Conservation (phyloP, 805 yeast species). For the Sugiyamaella boreocaroliniensis region DNA sequence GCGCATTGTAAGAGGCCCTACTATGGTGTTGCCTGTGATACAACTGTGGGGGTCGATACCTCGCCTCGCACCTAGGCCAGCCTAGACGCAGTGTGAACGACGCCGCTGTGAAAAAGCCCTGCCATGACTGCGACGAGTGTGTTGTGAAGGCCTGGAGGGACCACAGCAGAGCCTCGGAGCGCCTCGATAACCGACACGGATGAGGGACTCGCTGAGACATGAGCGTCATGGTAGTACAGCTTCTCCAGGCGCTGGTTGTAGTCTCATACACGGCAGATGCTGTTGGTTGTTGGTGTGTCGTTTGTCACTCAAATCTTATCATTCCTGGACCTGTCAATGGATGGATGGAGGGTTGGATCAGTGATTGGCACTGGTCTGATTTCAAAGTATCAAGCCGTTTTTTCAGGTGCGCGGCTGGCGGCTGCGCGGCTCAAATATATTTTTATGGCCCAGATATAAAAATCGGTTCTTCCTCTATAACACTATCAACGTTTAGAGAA, state of each 20-base stretch:
- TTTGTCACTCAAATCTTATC: too few relatives aligned
- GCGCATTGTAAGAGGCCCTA: too few relatives aligned
- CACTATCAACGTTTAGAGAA: too few relatives aligned
- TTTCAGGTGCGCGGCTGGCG: not conserved
- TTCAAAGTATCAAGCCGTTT: not conserved
- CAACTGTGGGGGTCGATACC: not conserved
- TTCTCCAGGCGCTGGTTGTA: not conserved
- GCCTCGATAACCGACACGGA: not conserved
- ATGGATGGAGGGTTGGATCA: too few relatives aligned
- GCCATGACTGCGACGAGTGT: not conserved
- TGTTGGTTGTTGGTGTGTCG: too few relatives aligned
- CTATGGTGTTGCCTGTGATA: not conserved
- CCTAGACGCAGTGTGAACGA: not conserved
- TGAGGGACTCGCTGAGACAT: not conserved
- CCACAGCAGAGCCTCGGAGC: constrained; percentile 5
- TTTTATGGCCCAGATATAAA: too few relatives aligned
- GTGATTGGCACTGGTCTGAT: not conserved
- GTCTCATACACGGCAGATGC: too few relatives aligned
- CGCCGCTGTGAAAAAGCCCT: not conserved
- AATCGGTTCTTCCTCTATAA: not conserved
- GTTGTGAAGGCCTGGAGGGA: constrained; percentile 1
- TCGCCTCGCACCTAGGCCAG: not conserved
- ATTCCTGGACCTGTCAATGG: too few relatives aligned
- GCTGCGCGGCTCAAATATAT: too few relatives aligned
- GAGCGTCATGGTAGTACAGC: not conserved